These are phyloP conservation scores for Blastobotrys capitulatus DNA, from an alignment of 1,139 yeast genomes.

Conservation along the genomic window DNA sequence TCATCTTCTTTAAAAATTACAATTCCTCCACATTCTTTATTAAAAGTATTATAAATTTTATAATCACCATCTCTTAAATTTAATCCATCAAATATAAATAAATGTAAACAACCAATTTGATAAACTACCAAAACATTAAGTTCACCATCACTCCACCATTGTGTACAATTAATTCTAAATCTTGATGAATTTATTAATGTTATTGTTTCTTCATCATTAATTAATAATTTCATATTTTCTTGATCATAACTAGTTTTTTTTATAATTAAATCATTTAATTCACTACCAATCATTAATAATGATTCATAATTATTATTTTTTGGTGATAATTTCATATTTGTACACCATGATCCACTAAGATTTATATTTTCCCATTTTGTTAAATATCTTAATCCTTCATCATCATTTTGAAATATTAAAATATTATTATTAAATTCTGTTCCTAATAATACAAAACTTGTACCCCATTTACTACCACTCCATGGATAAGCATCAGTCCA, in stretches of 20 bases:
- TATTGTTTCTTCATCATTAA: background rate
- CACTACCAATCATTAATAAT: background rate
- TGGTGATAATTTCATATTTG: background rate
- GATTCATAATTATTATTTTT: background rate
- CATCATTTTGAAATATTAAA: constrained; percentile 16
- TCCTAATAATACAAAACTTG: constrained; percentile 20
- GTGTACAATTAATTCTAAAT: background rate
- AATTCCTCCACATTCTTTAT: constrained; percentile 12
- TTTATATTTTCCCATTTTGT: background rate
- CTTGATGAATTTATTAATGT: constrained; percentile 5
- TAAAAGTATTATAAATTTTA: constrained; percentile 7
- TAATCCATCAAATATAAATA: constrained; percentile 7
- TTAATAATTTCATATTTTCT: background rate
- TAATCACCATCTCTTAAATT: background rate
- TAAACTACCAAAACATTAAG: constrained; percentile 9
- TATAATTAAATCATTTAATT: constrained; percentile 2
- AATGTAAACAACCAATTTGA: constrained; percentile 12
- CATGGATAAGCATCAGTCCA: constrained; percentile 15
- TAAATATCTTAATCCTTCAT: constrained; percentile 2
- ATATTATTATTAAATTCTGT: constrained; percentile 17
- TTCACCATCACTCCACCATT: constrained; percentile 1
- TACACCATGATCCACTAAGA: background rate
- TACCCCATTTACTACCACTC: constrained; percentile 20
- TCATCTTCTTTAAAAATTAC: constrained; percentile 4
- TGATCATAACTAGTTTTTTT: constrained; percentile 2